phyloP scores from a whole-genome alignment of 345 rosid species.

The Sonneratia caseolaris region DNA sequence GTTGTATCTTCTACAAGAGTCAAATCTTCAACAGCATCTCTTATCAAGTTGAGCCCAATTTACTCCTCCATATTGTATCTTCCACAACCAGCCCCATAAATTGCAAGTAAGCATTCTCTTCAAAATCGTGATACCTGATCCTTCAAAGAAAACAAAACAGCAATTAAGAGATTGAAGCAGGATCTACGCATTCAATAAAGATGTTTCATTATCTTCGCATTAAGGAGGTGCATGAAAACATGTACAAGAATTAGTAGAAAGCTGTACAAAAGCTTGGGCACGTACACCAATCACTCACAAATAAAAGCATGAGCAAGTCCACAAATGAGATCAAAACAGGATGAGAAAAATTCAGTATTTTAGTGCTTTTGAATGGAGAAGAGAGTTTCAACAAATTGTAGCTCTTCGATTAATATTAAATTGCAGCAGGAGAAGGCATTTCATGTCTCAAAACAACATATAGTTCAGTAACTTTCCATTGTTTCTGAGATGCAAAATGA shows the following conservation, averaged over 20 bases:
- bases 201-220: no score
- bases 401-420: not conserved
- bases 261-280: no score
- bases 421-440: not conserved
- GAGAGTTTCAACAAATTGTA: not conserved
- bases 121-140: not conserved
- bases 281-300: no score
- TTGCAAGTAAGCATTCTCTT: not conserved
- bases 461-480: not conserved
- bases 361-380: not conserved
- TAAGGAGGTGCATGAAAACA: no score
- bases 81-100: not conserved
- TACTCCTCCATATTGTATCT: not conserved
- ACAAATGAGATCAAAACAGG: no score
- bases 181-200: not conserved
- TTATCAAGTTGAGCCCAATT: not conserved
- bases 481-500: not conserved
- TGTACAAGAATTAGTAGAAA: no score
- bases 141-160: not conserved
- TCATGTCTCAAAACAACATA: not conserved
- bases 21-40: not conserved
- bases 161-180: not conserved
- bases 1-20: slow-evolving; percentile 1
- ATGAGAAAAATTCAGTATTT: no score
- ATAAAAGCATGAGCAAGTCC: no score